phyloP scores from a whole-genome alignment of 768 basidiomycete species.

The Krasilnikovozyma curviuscula region DNA sequence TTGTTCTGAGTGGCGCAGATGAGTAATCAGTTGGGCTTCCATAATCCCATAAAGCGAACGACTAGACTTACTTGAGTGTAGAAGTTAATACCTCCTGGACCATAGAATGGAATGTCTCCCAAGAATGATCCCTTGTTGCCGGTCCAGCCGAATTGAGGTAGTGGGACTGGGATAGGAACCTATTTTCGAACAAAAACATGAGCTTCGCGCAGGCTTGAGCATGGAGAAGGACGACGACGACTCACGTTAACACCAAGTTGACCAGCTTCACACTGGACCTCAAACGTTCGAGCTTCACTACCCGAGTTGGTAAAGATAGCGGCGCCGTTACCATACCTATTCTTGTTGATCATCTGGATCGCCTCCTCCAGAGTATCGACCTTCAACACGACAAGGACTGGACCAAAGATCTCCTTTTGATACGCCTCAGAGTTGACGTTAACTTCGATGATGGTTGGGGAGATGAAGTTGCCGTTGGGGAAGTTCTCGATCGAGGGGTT shows the following conservation, averaged over 20 bases:
- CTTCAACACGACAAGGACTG: conserved; percentile 56
- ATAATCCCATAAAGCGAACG: too few relatives aligned
- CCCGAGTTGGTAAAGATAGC: conserved; percentile 94
- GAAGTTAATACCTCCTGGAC: conserved; percentile 53
- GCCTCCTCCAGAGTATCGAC: conserved; percentile 79
- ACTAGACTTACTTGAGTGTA: too few relatives aligned
- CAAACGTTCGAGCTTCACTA: conserved; percentile 84
- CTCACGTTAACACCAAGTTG: conserved; percentile 56
- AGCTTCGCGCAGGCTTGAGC: background rate
- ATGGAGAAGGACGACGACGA: background rate
- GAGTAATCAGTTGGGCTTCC: too few relatives aligned
- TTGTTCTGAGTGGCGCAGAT: too few relatives aligned
- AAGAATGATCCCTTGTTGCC: conserved; percentile 53
- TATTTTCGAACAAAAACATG: background rate
- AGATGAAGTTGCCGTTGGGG: conserved; percentile 80
- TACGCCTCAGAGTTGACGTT: conserved; percentile 71
- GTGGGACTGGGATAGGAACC: conserved; percentile 76
- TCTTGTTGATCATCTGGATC: conserved; percentile 68
- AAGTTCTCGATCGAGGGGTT: conserved; percentile 47
- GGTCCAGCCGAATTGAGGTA: conserved; percentile 85
- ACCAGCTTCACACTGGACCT: conserved; percentile 55
- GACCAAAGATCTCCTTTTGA: conserved; percentile 85
- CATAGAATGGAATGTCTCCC: conserved; percentile 23
- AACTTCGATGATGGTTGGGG: conserved; percentile 73
- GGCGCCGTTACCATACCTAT: conserved; percentile 69